phyloP scores from a whole-genome alignment of 1,284 basidiomycete species.

The Melampsora larici-populina region DNA sequence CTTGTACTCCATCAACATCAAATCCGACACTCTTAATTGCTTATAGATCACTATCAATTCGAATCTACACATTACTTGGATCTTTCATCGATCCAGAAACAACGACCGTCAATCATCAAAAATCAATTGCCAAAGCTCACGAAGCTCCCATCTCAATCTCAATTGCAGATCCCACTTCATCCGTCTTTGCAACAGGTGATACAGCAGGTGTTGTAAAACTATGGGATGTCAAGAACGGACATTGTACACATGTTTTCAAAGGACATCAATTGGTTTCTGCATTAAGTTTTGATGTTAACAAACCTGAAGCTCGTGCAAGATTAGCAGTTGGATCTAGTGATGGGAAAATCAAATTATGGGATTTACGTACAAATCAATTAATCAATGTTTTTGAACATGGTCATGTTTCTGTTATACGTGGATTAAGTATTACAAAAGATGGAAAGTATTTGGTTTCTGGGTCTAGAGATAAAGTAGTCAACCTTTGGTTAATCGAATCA shows the following conservation, averaged over 20 bases:
- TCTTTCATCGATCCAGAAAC: slow-evolving; percentile 44
- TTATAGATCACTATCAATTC: slow-evolving; percentile 58
- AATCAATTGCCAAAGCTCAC: slow-evolving; percentile 66
- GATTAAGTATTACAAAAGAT: slow-evolving; percentile 75
- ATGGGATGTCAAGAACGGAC: slow-evolving; percentile 84
- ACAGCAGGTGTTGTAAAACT: slow-evolving; percentile 96
- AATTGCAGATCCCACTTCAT: slow-evolving; percentile 75
- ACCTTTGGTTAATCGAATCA: slow-evolving; percentile 74
- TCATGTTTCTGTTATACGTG: slow-evolving; percentile 84
- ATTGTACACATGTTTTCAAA: slow-evolving; percentile 89
- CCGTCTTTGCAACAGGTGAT: slow-evolving; percentile 87
- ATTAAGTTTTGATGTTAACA: slow-evolving; percentile 65
- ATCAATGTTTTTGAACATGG: slow-evolving; percentile 70
- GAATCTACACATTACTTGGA: slow-evolving; percentile 57
- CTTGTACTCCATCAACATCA: slow-evolving; percentile 50
- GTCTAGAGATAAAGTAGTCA: slow-evolving; percentile 81
- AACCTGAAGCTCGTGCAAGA: slow-evolving; percentile 43
- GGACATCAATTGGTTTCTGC: slow-evolving; percentile 94
- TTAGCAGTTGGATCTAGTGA: slow-evolving; percentile 57
- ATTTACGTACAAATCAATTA: slow-evolving; percentile 63
- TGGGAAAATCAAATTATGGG: slow-evolving; percentile 82
- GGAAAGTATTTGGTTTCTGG: slow-evolving; percentile 82
- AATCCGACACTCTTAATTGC: slow-evolving; percentile 53
- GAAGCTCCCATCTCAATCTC: slow-evolving; percentile 90
- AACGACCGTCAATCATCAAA: background rate